Evolutionary conservation across 352 stramenopile genomes (phyloP), one percentile per base, ranked within the genome.

Genomic region (Globisporangium parvum): DNA sequence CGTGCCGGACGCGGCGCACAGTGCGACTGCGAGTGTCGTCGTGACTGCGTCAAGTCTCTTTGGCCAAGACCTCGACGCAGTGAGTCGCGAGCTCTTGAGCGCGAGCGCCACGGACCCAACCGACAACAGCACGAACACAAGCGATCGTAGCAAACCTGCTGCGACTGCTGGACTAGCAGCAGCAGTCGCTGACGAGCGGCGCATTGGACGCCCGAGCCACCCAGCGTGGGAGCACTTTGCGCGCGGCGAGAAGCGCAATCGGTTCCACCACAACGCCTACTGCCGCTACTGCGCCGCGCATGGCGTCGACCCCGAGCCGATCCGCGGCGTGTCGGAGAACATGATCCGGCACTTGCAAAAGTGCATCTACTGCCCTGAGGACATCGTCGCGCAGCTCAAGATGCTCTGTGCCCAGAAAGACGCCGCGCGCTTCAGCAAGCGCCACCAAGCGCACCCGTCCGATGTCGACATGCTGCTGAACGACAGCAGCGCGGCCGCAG

Each of bases 261-360:
- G 77, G 40, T 93, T 91, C 64, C 83, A 91, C 59, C 72, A 91
- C 60, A 79, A 90, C 46, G 83, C 83, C 14, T 91, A 79, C 65
- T 93, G 80, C 57, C 66, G 67, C 47, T 85, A 87, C 42, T 93
- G 80, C 57, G 59, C 70, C 9, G 77, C 78, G 14, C 73, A 89
- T 42, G 78, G 78, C 37, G 68, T 61, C 6, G 63, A 80, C 35
- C 62, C 79, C 9, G 48, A 69, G 44, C 65, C 71, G 4, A 60
- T 91, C 6, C 73, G 80, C 21, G 80, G 83, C 37, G 83, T 91
- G 31, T 91, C 79, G 33, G 78, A 75, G 21, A 89, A 93, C 47
- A 93, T 91, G 83, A 91, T 93, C 51, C 73, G 79, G 17, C 83
- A 93, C 55, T 57, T 91, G 58, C 77, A 93, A 48, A 85, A 88